Evolutionary conservation across 768 basidiomycete genomes (phyloP).

Genomic region (Russula lepida): DNA sequence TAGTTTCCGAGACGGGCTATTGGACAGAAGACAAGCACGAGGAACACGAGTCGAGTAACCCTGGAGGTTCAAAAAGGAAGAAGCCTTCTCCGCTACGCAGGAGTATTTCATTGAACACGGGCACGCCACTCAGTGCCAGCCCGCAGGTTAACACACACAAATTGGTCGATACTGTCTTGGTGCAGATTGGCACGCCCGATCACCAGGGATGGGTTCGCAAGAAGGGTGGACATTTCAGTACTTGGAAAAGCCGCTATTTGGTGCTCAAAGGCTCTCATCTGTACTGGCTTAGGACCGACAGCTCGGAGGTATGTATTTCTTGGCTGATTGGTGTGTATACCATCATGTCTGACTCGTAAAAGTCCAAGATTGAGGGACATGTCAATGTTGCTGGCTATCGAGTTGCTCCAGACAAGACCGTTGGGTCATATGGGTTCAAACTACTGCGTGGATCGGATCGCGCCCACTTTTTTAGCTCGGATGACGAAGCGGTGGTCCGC

Average conservation of each 20-base stretch:
- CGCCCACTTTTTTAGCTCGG: constrained; percentile 85
- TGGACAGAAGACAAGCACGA: constrained; percentile 23
- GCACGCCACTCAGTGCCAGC: not conserved
- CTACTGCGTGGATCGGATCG: constrained; percentile 84
- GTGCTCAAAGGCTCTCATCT: constrained; percentile 87
- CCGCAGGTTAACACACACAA: constrained; percentile 19
- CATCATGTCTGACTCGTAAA: constrained; percentile 36
- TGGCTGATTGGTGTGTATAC: not conserved
- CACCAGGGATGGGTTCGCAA: constrained; percentile 93
- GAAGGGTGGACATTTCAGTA: constrained; percentile 85
- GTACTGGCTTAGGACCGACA: constrained; percentile 77
- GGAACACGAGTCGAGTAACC: constrained; percentile 19
- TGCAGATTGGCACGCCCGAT: constrained; percentile 87
- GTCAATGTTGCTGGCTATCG: constrained; percentile 87
- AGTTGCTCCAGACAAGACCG: constrained; percentile 85
- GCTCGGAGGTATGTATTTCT: constrained; percentile 36
- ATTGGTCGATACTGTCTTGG: constrained; percentile 61
- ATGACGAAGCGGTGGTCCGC: constrained; percentile 72
- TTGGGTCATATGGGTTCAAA: constrained; percentile 90
- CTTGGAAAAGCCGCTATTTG: constrained; percentile 89
- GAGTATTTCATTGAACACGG: constrained; percentile 33
- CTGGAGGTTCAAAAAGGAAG: constrained; percentile 22
- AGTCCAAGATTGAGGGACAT: constrained; percentile 94
- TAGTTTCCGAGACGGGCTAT: constrained; percentile 27
- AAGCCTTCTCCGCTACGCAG: constrained; percentile 44